These are phyloP conservation scores for Epichloe hybrida DNA, from an alignment of 2,329 filamentous ascomycete species.

Conservation along the genomic window DNA sequence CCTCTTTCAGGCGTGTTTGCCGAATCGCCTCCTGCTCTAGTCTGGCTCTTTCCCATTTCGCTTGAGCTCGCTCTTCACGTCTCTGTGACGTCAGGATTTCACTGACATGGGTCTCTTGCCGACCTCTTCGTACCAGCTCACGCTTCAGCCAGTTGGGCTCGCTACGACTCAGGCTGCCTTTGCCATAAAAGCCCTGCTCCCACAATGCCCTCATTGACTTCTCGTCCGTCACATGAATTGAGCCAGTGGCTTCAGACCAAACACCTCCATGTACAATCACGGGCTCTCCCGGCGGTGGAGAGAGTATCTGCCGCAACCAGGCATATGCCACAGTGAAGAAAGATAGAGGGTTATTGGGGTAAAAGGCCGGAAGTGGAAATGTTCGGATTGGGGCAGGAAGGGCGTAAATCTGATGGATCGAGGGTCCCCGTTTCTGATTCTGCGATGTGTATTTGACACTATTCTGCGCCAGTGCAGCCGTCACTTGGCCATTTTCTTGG, in stretches of 20 bases:
- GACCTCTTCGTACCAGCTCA: conserved; percentile 59
- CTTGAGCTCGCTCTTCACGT: conserved; percentile 65
- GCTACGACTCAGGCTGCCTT: conserved; percentile 82
- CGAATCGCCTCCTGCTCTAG: conserved; percentile 76
- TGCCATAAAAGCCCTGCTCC: conserved; percentile 97
- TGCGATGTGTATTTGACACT: conserved; percentile 8
- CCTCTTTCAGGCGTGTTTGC: conserved; percentile 42
- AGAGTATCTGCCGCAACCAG: conserved; percentile 61
- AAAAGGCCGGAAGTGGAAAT: conserved; percentile 74
- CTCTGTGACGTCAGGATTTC: conserved; percentile 68
- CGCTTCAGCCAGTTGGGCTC: conserved; percentile 86
- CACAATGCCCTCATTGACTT: conserved; percentile 68
- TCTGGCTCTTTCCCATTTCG: conserved; percentile 86
- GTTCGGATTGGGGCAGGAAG: conserved; percentile 68
- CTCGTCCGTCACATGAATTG: conserved; percentile 70
- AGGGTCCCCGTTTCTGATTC: conserved; percentile 24
- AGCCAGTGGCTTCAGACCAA: conserved; percentile 71
- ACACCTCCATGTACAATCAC: conserved; percentile 54
- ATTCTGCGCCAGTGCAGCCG: conserved; percentile 8
- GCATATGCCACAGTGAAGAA: conserved; percentile 66
- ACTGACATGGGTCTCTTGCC: conserved; percentile 54
- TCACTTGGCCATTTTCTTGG: conserved; percentile 7
- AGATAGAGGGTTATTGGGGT: conserved; percentile 86
- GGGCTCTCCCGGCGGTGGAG: conserved; percentile 52
- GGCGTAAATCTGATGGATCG: conserved; percentile 62